These are phyloP conservation scores for Trypanosoma theileri DNA, from an alignment of 208 protist species.

Conservation along the genomic window DNA sequence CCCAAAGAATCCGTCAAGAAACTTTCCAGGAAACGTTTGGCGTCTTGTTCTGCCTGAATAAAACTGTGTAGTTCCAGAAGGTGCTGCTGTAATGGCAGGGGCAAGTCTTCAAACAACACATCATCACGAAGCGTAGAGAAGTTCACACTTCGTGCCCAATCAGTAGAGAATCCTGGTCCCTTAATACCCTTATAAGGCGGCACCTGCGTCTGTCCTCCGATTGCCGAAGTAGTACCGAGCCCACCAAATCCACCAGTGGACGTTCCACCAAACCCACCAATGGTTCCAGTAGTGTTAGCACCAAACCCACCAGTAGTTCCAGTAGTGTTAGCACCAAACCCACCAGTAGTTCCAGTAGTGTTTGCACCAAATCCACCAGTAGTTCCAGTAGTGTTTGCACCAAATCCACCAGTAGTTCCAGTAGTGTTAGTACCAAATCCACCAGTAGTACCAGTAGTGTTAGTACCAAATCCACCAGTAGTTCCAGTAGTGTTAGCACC, in stretches of 20 bases:
- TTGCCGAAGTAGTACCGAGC: slow-evolving; percentile 30
- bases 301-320: slow-evolving; percentile 15
- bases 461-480: slow-evolving; percentile 8
- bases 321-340: slow-evolving; percentile 36
- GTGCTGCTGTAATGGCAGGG: slow-evolving; percentile 67
- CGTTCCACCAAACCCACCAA: slow-evolving; percentile 27
- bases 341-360: slow-evolving; percentile 25
- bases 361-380: slow-evolving; percentile 37
- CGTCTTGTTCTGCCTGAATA: slow-evolving; percentile 63
- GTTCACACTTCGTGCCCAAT: slow-evolving; percentile 62
- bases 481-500: slow-evolving; percentile 21
- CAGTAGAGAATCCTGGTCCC: slow-evolving; percentile 61
- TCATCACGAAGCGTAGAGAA: slow-evolving; percentile 72
- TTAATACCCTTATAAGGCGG: slow-evolving; percentile 70
- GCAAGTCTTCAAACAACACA: slow-evolving; percentile 65
- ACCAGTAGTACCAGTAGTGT: slow-evolving; percentile 19
- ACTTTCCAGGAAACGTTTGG: slow-evolving; percentile 46
- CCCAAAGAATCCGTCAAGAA: slow-evolving; percentile 54
- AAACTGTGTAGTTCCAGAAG: slow-evolving; percentile 76
- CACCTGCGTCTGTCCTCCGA: slow-evolving; percentile 35
- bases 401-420: slow-evolving; percentile 39
- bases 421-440: slow-evolving; percentile 34
- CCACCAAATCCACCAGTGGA: slow-evolving; percentile 13
- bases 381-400: slow-evolving; percentile 20
- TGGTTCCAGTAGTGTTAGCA: background rate